Percentiles rank a stretch among this genome's conserved stretches.
These are phyloP conservation scores for Senecio squalidus DNA, from an alignment of 140 eudicot species.

Conservation along the genomic window DNA sequence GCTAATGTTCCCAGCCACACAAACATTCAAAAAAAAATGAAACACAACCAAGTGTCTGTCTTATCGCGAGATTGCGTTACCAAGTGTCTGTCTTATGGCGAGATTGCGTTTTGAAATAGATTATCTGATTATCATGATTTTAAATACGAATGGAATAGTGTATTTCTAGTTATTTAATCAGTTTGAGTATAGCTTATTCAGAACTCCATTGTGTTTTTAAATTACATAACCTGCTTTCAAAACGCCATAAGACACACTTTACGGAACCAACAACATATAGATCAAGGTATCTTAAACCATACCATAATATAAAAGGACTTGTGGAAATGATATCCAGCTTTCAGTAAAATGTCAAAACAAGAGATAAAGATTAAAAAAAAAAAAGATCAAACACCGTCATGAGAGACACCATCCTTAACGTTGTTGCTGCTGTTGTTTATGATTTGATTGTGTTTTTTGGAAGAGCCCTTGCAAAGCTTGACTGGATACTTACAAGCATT, in stretches of 20 bases:
- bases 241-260: no score
- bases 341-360: slow-evolving; percentile 23
- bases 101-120: no score
- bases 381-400: slow-evolving; percentile 28
- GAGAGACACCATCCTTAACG: slow-evolving; percentile 28
- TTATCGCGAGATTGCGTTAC: no score
- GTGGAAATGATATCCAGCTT: slow-evolving; percentile 10
- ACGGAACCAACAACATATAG: background rate
- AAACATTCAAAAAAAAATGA: background rate
- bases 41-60: background rate
- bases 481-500: slow-evolving; percentile 59
- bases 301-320: slow-evolving; percentile 5
- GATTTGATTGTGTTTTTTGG: slow-evolving; percentile 39
- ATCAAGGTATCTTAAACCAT: slow-evolving; percentile 26
- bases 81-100: background rate
- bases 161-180: no score
- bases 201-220: no score
- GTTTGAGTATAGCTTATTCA: no score
- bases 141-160: background rate
- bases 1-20: slow-evolving; percentile 8
- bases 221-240: no score
- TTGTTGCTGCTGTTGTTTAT: slow-evolving; percentile 11
- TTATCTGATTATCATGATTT: no score
- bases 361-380: slow-evolving; percentile 2
- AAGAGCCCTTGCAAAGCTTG: slow-evolving; percentile 46